Evolutionary conservation across 2,329 filamentous ascomycete species (phyloP).

Genomic region (Fusarium domesticum): DNA sequence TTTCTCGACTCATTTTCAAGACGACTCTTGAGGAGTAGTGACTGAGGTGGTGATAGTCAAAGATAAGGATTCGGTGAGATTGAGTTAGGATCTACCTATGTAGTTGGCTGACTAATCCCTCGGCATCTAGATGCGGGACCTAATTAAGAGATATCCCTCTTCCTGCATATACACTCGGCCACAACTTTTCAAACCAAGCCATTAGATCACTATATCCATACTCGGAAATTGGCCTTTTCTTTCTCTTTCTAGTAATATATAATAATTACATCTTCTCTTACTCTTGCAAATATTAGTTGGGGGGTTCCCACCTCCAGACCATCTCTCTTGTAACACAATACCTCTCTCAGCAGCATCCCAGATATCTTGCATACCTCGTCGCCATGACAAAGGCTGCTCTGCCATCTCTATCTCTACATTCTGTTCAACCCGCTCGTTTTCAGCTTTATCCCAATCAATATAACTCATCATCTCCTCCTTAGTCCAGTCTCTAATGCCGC

Average conservation of each 20-base stretch:
- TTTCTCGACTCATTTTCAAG: background rate
- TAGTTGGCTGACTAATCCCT: too few relatives aligned
- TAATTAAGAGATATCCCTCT: too few relatives aligned
- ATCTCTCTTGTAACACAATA: background rate
- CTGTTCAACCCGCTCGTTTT: background rate
- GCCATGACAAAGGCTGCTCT: background rate
- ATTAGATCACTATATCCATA: background rate
- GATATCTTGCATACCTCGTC: conserved; percentile 1
- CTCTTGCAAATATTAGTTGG: background rate
- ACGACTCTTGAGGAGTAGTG: background rate
- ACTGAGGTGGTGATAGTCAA: background rate
- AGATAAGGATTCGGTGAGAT: too few relatives aligned
- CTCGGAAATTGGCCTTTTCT: conserved; percentile 1
- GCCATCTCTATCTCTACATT: background rate
- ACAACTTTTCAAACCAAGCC: background rate
- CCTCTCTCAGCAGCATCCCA: conserved; percentile 1
- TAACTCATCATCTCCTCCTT: conserved; percentile 3
- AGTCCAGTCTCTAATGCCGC: background rate
- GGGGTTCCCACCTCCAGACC: background rate
- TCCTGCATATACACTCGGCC: background rate
- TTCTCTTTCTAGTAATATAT: conserved; percentile 3
- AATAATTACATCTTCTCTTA: background rate
- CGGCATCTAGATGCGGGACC: too few relatives aligned
- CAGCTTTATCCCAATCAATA: conserved; percentile 4
- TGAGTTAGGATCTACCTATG: too few relatives aligned